Evolutionary conservation across 1,284 basidiomycete species (phyloP).

Genomic region (Garcileccinum viscosum): DNA sequence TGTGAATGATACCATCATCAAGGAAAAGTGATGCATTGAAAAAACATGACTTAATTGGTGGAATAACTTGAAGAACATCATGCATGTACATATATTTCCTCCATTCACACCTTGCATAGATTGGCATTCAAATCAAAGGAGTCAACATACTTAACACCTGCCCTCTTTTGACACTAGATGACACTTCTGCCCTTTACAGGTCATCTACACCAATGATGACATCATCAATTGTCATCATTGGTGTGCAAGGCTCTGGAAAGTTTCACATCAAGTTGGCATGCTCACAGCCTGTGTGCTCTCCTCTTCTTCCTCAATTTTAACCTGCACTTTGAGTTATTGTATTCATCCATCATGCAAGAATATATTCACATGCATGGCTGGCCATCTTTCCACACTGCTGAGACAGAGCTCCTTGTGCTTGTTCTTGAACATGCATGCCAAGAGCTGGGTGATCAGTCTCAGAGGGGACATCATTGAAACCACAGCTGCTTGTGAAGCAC

Average conservation of each 20-base stretch:
- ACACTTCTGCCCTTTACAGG: constrained; percentile 41
- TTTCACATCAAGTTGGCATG: constrained; percentile 86
- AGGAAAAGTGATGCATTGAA: constrained; percentile 98
- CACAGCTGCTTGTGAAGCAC: constrained; percentile 70
- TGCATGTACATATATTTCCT: background rate
- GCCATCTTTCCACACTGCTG: constrained; percentile 76
- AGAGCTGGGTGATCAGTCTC: constrained; percentile 84
- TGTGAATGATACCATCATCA: constrained; percentile 79
- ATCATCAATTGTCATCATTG: constrained; percentile 78
- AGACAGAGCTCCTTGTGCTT: constrained; percentile 65
- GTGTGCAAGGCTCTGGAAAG: constrained; percentile 98
- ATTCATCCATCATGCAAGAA: constrained; percentile 69
- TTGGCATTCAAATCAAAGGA: constrained; percentile 89
- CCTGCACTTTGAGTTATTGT: constrained; percentile 73
- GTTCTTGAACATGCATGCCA: constrained; percentile 62
- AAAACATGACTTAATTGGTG: constrained; percentile 99
- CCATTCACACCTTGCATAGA: constrained; percentile 51
- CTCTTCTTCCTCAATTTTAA: constrained; percentile 90
- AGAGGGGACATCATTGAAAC: constrained; percentile 97
- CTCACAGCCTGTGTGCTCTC: constrained; percentile 78
- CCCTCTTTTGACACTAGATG: constrained; percentile 39
- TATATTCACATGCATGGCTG: constrained; percentile 84
- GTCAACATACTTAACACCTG: constrained; percentile 70
- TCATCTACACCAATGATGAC: constrained; percentile 17
- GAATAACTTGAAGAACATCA: constrained; percentile 88